Conservation (phyloP, 2,329 filamentous ascomycete species). For the Pestalotiopsis sp. region DNA sequence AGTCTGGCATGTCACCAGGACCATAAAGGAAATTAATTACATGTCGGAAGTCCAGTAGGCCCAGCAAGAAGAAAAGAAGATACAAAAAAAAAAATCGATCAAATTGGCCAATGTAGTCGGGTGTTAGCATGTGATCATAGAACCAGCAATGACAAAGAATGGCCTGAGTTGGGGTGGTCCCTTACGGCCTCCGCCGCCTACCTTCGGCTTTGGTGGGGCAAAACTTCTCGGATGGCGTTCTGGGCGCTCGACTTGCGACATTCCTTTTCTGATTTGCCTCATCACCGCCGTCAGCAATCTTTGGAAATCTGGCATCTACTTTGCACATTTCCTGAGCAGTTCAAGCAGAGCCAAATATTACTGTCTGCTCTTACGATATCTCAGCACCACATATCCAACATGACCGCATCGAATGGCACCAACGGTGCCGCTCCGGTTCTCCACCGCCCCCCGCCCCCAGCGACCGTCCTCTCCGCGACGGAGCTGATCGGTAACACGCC, state of each 20-base stretch:
- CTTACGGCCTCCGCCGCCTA: background rate
- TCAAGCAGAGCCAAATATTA: background rate
- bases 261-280: conserved; percentile 10
- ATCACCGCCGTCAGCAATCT: background rate
- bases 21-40: no score
- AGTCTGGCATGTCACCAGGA: no score
- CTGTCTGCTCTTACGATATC: background rate
- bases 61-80: no score
- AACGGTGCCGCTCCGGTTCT: conserved; percentile 22
- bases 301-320: background rate
- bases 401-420: conserved; percentile 20
- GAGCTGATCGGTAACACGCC: conserved; percentile 95
- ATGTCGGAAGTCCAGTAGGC: no score
- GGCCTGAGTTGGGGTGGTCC: background rate
- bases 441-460: conserved; percentile 26
- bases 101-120: no score
- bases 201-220: conserved; percentile 11
- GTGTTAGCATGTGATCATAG: background rate
- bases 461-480: conserved; percentile 61
- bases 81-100: no score
- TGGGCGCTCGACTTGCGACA: conserved; percentile 2
- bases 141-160: background rate
- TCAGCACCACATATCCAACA: background rate
- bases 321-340: background rate
- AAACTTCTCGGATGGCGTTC: conserved; percentile 1